Evolutionary conservation across 257 asterid genomes (phyloP).

Genomic region (Scutellaria barbata): DNA sequence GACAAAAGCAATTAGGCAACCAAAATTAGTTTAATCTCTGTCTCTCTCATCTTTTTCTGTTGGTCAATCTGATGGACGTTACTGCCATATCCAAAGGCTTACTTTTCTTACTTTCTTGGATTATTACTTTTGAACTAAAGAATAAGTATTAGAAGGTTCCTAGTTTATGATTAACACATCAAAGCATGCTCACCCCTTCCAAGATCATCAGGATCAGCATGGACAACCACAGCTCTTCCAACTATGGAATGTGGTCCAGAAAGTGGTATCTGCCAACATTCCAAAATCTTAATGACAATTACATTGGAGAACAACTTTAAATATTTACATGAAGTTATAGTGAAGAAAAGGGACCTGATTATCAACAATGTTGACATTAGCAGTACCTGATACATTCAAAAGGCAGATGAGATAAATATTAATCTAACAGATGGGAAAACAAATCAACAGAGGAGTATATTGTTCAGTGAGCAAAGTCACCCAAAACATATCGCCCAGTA

Average conservation of each 20-base stretch:
- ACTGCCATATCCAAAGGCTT: too few species aligned
- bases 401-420: neutral
- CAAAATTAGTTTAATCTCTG: too few species aligned
- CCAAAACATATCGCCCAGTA: neutral
- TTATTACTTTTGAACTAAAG: neutral
- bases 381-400: conserved; percentile 60
- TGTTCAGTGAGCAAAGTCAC: neutral
- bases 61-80: too few species aligned
- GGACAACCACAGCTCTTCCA: conserved; percentile 99
- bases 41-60: too few species aligned
- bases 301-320: conserved; percentile 2
- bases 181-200: conserved; percentile 65
- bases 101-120: too few species aligned
- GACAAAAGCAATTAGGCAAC: neutral
- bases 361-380: conserved; percentile 68
- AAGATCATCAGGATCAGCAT: conserved; percentile 96
- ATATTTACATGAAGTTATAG: neutral
- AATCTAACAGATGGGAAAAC: neutral
- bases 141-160: too few species aligned
- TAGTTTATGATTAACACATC: too few species aligned
- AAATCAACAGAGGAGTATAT: neutral
- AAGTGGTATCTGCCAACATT: conserved; percentile 70
- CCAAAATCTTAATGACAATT: neutral
- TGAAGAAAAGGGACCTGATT: conserved; percentile 54
- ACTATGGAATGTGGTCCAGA: conserved; percentile 77